Evolutionary conservation across 1,139 yeast species (phyloP), one percentile per base, ranked within the genome.

Genomic region (Lodderomyces elongisporus): DNA sequence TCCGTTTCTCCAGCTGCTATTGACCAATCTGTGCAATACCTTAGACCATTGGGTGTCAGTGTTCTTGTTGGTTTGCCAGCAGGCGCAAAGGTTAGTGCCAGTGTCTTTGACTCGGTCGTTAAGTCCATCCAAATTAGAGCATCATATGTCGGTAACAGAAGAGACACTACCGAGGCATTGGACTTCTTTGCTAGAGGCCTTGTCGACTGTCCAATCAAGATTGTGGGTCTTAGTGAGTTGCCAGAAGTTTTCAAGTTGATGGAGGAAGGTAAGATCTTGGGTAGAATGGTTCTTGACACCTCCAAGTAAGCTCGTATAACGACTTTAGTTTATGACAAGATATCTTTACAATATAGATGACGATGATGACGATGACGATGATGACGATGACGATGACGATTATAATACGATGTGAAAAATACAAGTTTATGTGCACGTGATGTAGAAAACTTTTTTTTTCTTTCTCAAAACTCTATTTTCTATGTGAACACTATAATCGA

Each of bases 101-200:
- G 77, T 35, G 81, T 81, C 35, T 80, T 81, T 56, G 68, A 70
- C 27, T 73, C 81, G 35, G 88, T 81, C 37, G 72, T 78, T 40
- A 79, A 72, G 57, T 74, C 84, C 30, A 67, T 79, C 44, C 65
- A 66, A 48, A 76, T 81, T 49, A 73, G 63, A 52, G 89, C 88
- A 51, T 80, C 88, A 31, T 80, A 80, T 51, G 88, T 81, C 39
- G 89, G 89, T 53, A 80, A 80, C 74, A 75, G 89, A 67, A 84
- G 83, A 43, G 88, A 81, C 56, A 71, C 85, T 28, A 70, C 83
- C 46, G 88, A 79, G 60, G 88, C 89, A 36, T 58, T 81, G 46
- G 87, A 80, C 49, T 80, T 80, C 70, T 81, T 79, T 58, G 35
- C 71, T 39, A 72, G 87, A 66, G 88, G 88, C 38, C 63, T 77